Evolutionary conservation across 768 basidiomycete genomes (phyloP).

Genomic region (Xerocomellus amylosporus): DNA sequence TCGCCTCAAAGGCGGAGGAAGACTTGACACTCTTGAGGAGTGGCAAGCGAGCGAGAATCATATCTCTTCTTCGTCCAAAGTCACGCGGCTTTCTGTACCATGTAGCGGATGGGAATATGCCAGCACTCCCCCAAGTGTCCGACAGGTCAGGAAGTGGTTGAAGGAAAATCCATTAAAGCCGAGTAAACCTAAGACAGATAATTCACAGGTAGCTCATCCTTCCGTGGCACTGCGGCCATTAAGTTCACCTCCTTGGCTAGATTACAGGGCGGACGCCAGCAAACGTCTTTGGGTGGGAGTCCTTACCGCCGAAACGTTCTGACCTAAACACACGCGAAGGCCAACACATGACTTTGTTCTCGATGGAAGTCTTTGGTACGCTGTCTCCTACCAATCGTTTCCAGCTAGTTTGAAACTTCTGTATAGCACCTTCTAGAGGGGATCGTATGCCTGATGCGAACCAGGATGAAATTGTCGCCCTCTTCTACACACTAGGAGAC

Average conservation of each 20-base stretch:
- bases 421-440: conserved; percentile 56
- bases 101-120: conserved; percentile 82
- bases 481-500: conserved; percentile 71
- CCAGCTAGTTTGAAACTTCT: not conserved
- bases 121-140: conserved; percentile 59
- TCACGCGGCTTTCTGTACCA: conserved; percentile 20
- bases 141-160: conserved; percentile 56
- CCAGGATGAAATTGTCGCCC: conserved; percentile 51
- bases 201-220: conserved; percentile 49
- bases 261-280: conserved; percentile 76
- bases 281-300: conserved; percentile 66
- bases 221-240: not conserved
- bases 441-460: conserved; percentile 64
- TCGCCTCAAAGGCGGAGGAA: conserved; percentile 61
- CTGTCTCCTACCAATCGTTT: not conserved
- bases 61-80: not conserved
- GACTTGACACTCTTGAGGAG: conserved; percentile 54
- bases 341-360: conserved; percentile 74
- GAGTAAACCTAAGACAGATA: conserved; percentile 23
- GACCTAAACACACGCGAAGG: conserved; percentile 50
- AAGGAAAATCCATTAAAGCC: conserved; percentile 20
- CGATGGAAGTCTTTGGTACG: conserved; percentile 84
- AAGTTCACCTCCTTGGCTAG: conserved; percentile 30
- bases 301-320: conserved; percentile 45
- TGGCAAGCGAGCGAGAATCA: conserved; percentile 42